phyloP scores from a whole-genome alignment of 2,329 filamentous ascomycete genomes.

The Fusarium sp. region DNA sequence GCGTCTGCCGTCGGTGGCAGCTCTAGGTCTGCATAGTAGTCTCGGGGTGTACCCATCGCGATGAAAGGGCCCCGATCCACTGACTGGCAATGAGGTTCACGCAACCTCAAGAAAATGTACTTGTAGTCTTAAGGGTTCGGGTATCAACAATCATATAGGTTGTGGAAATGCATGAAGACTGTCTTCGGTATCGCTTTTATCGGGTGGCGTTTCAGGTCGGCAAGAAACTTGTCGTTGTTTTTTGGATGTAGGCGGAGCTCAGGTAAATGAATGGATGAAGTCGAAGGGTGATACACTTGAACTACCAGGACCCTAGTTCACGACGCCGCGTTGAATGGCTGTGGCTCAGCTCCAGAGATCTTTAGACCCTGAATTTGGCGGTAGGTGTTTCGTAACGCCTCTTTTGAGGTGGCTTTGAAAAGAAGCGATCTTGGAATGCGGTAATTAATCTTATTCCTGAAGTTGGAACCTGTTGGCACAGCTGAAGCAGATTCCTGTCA shows the following conservation, averaged over 20 bases:
- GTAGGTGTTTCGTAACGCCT: background rate
- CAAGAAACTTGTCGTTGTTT: background rate
- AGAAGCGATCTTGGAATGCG: background rate
- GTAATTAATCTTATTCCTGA: background rate
- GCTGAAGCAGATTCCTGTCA: background rate
- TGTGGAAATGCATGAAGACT: conserved; percentile 8
- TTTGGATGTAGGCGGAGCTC: conserved; percentile 1
- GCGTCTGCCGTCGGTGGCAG: conserved; percentile 71
- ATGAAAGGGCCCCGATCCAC: conserved; percentile 10
- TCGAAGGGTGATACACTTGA: conserved; percentile 14
- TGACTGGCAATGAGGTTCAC: conserved; percentile 7
- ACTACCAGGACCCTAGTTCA: conserved; percentile 22
- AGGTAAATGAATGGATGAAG: conserved; percentile 30
- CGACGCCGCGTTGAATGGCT: conserved; percentile 33
- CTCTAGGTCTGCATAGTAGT: conserved; percentile 88
- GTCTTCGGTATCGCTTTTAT: background rate
- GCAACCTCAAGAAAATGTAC: background rate
- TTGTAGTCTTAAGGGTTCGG: background rate
- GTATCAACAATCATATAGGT: background rate
- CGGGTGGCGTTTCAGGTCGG: background rate
- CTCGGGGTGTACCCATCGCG: conserved; percentile 59
- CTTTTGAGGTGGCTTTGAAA: background rate
- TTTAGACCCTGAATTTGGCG: conserved; percentile 10
- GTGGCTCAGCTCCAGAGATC: conserved; percentile 39
- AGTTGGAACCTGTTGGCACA: background rate